Evolutionary conservation across 1,284 basidiomycete species (phyloP), one percentile per base, ranked within the genome.

Genomic region (Leucoagaricus sp.): DNA sequence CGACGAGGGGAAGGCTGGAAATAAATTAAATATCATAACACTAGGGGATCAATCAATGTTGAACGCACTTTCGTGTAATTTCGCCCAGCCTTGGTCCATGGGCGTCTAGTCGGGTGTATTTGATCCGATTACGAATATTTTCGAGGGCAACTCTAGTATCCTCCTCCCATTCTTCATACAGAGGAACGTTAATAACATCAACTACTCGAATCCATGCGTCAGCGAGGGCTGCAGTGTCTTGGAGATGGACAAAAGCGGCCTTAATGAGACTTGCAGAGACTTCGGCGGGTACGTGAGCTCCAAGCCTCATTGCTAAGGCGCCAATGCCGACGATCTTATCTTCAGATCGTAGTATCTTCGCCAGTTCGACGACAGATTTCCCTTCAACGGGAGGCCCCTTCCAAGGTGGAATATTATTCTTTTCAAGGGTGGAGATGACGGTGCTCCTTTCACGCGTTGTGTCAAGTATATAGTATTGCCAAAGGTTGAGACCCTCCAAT

Each of bases 391-490:
- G 72, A 3, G 79, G 69, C 3, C 86, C 86, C 33, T 71, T 67
- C 90, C 89, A 88, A n/a, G 74, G 59, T 4, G 71, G 69, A 33
- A 80, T 62, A 8, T 79, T 74, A 26, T 69, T 69, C 19, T 77
- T 75, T 0, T 70, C 64, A 3, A 89, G 66, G 2, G 82, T 84
- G 10, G 76, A 70, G 41, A 77, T 78, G 50, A 92, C 75, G 2
- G 76, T 71, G 5, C 76, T 76, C 59, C 77, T 81, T 69, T 91
- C 86, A 57, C 77, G 71, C 41, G 77, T 74, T 5, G 85, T 80
- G 66, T 97, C 87, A 46, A 98, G 77, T 21, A 94, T 89, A 68
- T 98, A 98, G 75, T 89, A 98, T 65, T 97, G 88, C 93, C 94
- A 98, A 23, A 97, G 72, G 40, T 91, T 81, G 36, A 89, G 82